Evolutionary conservation across 2,329 filamentous ascomycete genomes (phyloP).

Genomic region (Venturia carpophila): DNA sequence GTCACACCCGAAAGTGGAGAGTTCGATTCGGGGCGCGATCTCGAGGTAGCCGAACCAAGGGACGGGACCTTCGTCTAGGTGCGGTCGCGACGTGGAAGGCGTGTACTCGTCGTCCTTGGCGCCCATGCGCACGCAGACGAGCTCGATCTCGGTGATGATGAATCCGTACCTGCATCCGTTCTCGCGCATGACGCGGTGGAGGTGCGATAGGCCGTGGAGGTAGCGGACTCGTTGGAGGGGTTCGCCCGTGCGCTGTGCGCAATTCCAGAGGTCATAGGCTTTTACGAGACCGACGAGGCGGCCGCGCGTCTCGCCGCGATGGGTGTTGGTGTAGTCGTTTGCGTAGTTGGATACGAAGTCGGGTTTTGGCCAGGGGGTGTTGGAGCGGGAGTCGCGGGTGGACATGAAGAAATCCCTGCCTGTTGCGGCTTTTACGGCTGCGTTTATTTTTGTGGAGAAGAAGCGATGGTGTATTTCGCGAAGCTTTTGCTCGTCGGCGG

Average conservation of each 20-base stretch:
- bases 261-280: conserved; percentile 90
- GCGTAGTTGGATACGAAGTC: conserved; percentile 59
- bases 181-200: conserved; percentile 89
- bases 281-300: conserved; percentile 80
- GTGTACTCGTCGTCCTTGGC: conserved; percentile 29
- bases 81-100: conserved; percentile 28
- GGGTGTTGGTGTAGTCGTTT: conserved; percentile 44
- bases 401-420: conserved; percentile 51
- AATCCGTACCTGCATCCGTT: conserved; percentile 91
- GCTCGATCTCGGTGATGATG: conserved; percentile 92
- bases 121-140: conserved; percentile 81
- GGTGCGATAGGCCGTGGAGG: conserved; percentile 73
- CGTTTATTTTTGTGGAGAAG: conserved; percentile 81
- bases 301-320: conserved; percentile 41
- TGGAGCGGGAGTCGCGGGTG: conserved; percentile 29
- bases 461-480: conserved; percentile 67
- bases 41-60: conserved; percentile 89
- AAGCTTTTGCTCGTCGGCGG: conserved; percentile 70
- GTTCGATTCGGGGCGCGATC: conserved; percentile 51
- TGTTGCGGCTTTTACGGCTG: conserved; percentile 69
- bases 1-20: conserved; percentile 36
- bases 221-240: conserved; percentile 84
- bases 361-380: conserved; percentile 41
- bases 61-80: conserved; percentile 41
- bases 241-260: conserved; percentile 79